These are phyloP conservation scores for Nakazawaea ernobii DNA, from an alignment of 805 yeast genomes.

Conservation along the genomic window DNA sequence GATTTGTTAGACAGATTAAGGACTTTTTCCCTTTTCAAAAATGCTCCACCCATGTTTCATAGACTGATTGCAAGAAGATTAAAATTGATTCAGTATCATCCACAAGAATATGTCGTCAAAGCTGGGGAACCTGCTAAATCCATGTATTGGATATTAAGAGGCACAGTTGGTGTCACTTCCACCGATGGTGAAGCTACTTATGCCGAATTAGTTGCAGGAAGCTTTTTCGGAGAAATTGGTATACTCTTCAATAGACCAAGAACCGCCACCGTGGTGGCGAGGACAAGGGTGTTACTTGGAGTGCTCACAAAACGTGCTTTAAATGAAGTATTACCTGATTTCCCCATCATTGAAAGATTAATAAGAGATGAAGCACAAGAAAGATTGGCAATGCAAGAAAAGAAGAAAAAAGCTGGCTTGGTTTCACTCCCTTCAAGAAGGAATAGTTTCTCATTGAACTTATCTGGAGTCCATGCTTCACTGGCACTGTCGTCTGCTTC, in stretches of 20 bases:
- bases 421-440: constrained; percentile 18
- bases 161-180: constrained; percentile 70
- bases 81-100: constrained; percentile 53
- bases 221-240: constrained; percentile 78
- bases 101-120: constrained; percentile 65
- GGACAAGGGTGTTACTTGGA: constrained; percentile 61
- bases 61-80: constrained; percentile 52
- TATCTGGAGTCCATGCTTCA: constrained; percentile 20
- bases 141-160: constrained; percentile 77
- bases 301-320: constrained; percentile 62
- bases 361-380: constrained; percentile 79
- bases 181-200: constrained; percentile 72
- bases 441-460: constrained; percentile 7
- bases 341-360: constrained; percentile 60
- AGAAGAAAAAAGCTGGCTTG: constrained; percentile 42
- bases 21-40: constrained; percentile 58
- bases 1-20: constrained; percentile 47
- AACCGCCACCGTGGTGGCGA: constrained; percentile 72
- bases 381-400: constrained; percentile 64
- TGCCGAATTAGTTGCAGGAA: constrained; percentile 64
- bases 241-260: constrained; percentile 69
- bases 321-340: constrained; percentile 51
- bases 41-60: constrained; percentile 64
- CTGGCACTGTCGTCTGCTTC: constrained; percentile 26
- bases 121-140: constrained; percentile 70